A percentile compares a stretch with the other conserved stretches of the same genome.
Evolutionary conservation across 2,329 filamentous ascomycete species (phyloP).

Genomic region (Alternaria rosae): DNA sequence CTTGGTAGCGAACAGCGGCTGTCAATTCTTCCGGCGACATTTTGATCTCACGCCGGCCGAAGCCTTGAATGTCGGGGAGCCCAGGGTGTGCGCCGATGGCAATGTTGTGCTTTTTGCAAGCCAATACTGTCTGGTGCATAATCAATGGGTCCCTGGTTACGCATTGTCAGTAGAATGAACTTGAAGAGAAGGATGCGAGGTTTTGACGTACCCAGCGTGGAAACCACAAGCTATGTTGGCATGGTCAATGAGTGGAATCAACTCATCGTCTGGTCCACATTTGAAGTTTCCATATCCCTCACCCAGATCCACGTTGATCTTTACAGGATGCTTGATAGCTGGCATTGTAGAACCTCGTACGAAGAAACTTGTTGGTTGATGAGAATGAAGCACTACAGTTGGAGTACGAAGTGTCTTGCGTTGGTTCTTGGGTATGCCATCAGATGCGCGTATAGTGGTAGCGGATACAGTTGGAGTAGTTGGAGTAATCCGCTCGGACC

Average conservation of each 20-base stretch:
- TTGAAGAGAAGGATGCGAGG: not conserved
- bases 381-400: not conserved
- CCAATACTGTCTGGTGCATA: constrained; percentile 66
- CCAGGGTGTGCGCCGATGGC: constrained; percentile 69
- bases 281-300: constrained; percentile 62
- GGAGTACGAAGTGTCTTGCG: not conserved
- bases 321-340: constrained; percentile 60
- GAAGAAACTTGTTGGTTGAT: not conserved
- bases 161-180: constrained; percentile 10
- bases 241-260: constrained; percentile 68
- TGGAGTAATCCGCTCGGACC: not conserved
- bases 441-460: not conserved
- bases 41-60: constrained; percentile 69
- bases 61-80: constrained; percentile 70
- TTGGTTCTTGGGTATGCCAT: not conserved
- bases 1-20: constrained; percentile 67
- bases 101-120: constrained; percentile 65
- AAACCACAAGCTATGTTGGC: constrained; percentile 70
- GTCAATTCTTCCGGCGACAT: constrained; percentile 65
- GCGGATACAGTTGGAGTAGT: not conserved
- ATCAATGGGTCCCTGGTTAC: constrained; percentile 63
- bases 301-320: constrained; percentile 63
- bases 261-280: constrained; percentile 65
- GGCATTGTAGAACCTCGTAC: constrained; percentile 48
- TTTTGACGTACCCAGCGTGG: constrained; percentile 53